Percentiles rank a stretch among this genome's conserved stretches.
These are phyloP conservation scores for Ambrosiella beaveri DNA, from an alignment of 2,329 filamentous ascomycete species.

Conservation along the genomic window DNA sequence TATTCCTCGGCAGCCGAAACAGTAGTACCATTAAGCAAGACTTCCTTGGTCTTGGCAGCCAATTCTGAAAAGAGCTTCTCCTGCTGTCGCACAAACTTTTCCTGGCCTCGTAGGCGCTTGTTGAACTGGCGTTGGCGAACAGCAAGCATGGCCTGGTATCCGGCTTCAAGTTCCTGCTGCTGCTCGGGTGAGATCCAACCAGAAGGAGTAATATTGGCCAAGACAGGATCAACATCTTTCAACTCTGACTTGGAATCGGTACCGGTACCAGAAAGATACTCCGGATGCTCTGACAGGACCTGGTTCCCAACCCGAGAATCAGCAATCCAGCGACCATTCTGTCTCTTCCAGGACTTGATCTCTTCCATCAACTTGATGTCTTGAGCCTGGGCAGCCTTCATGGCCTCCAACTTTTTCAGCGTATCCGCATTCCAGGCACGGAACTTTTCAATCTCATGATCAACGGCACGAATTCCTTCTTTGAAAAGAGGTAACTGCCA, in stretches of 20 bases:
- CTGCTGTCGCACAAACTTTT: not conserved
- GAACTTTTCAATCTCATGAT: not conserved
- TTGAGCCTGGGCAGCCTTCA: not conserved
- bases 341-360: not conserved
- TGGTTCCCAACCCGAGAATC: not conserved
- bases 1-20: no score
- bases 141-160: not conserved
- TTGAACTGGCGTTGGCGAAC: not conserved
- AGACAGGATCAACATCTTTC: not conserved
- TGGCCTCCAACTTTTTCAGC: not conserved
- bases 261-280: not conserved
- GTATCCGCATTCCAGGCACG: not conserved
- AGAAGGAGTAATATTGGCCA: not conserved
- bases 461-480: not conserved
- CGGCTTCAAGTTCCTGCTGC: not conserved
- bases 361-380: not conserved
- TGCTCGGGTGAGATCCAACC: not conserved
- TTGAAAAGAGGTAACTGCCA: not conserved
- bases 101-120: not conserved
- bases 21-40: no score
- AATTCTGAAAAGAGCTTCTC: not conserved
- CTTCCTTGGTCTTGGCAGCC: not conserved
- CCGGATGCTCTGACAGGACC: not conserved
- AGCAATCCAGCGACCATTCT: not conserved
- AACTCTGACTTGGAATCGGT: not conserved